Evolutionary conservation across 768 basidiomycete genomes (phyloP).

Genomic region (Boletus rufocinnamomeus): DNA sequence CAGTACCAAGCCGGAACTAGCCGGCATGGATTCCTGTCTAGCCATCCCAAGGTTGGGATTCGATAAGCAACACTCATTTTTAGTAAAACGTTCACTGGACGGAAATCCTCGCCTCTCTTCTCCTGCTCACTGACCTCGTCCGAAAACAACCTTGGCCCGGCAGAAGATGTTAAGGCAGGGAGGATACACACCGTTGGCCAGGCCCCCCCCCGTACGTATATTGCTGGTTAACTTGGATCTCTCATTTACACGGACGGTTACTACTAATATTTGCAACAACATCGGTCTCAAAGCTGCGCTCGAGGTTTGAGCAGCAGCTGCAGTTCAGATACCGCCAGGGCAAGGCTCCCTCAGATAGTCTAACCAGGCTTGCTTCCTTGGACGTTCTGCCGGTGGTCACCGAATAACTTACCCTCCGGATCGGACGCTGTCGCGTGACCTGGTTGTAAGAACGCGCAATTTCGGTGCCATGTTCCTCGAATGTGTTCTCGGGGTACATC

Average conservation of each 20-base stretch:
- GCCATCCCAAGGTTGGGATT: too few species aligned
- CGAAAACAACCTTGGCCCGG: background rate
- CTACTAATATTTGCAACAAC: background rate
- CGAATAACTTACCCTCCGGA: background rate
- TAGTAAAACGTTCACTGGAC: background rate
- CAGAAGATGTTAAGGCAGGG: too few species aligned
- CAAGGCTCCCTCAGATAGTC: background rate
- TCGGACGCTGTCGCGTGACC: background rate
- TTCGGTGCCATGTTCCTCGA: background rate
- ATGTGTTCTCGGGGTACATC: background rate
- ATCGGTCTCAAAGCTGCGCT: background rate
- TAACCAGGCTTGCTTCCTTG: background rate
- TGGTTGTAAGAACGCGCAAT: background rate
- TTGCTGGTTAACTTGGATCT: too few species aligned
- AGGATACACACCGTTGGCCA: too few species aligned
- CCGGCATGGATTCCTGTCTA: too few species aligned
- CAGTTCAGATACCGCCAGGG: background rate
- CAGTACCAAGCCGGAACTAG: too few species aligned
- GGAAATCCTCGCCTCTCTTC: background rate
- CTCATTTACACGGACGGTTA: too few species aligned
- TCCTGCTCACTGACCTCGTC: too few species aligned
- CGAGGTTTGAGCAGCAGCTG: background rate
- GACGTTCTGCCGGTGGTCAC: background rate
- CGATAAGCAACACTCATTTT: too few species aligned
- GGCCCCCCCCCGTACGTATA: too few species aligned